Evolutionary conservation across 2,329 filamentous ascomycete genomes (phyloP).

Genomic region (Samsoniella hepiali): DNA sequence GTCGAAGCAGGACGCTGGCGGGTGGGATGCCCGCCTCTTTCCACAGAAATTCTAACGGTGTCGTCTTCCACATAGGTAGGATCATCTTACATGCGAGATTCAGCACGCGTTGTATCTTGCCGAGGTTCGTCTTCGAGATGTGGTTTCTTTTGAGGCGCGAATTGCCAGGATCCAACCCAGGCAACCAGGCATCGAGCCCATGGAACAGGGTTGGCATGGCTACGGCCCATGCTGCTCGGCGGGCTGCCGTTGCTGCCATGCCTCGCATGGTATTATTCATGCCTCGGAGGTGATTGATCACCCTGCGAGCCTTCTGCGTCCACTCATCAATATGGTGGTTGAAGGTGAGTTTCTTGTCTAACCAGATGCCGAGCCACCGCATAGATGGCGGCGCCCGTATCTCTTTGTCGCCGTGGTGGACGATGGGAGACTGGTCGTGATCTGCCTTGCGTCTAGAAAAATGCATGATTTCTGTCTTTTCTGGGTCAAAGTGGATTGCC

Average conservation of each 20-base stretch:
- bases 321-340: conserved; percentile 1
- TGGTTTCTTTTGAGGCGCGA: background rate
- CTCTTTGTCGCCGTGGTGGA: too few species aligned
- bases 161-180: background rate
- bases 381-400: too few species aligned
- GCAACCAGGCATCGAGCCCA: conserved; percentile 3
- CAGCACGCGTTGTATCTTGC: background rate
- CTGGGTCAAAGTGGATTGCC: too few species aligned
- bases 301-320: background rate
- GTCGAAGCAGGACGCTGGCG: background rate
- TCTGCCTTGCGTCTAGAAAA: too few species aligned
- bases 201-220: background rate
- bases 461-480: too few species aligned
- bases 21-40: conserved; percentile 4
- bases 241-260: background rate
- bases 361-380: too few species aligned
- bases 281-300: too few species aligned
- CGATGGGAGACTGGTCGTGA: too few species aligned
- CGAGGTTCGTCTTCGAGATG: background rate
- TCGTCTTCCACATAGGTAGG: background rate
- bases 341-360: too few species aligned
- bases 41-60: background rate
- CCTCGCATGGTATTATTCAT: too few species aligned
- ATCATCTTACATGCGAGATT: conserved; percentile 1
- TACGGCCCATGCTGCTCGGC: background rate